A percentile compares a stretch with the other conserved stretches of the same genome.
These are phyloP conservation scores for Zymoseptoria crescenta DNA, from an alignment of 2,329 filamentous ascomycete species.

Conservation along the genomic window DNA sequence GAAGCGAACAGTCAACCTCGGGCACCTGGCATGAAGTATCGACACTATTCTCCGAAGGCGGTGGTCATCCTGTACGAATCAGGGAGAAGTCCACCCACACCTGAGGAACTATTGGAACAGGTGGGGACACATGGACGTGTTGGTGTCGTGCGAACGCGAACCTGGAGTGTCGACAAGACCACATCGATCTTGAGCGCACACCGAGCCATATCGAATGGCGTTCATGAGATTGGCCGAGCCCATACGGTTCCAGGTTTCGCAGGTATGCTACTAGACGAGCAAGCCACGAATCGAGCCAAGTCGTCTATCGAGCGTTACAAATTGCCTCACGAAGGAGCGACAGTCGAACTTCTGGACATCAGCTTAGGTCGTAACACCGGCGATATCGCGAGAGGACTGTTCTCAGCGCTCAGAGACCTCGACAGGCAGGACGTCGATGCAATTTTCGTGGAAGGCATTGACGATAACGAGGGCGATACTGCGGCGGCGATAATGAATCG, in stretches of 20 bases:
- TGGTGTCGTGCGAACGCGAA: conserved; percentile 35
- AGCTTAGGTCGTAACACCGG: conserved; percentile 62
- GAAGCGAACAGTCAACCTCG: conserved; percentile 60
- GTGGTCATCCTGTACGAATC: conserved; percentile 64
- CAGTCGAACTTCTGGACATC: conserved; percentile 54
- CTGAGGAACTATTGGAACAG: conserved; percentile 25
- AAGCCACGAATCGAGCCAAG: conserved; percentile 8
- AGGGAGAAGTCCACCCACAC: conserved; percentile 27
- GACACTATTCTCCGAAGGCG: conserved; percentile 91
- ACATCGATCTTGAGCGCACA: neutral
- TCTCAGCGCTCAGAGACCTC: conserved; percentile 77
- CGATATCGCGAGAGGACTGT: conserved; percentile 76
- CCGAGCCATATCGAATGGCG: conserved; percentile 9
- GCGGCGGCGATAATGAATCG: conserved; percentile 60
- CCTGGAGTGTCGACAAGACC: conserved; percentile 22
- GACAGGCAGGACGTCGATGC: conserved; percentile 70
- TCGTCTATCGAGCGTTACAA: conserved; percentile 3
- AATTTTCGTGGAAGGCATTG: conserved; percentile 85
- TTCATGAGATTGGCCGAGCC: conserved; percentile 16
- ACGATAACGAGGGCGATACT: conserved; percentile 59
- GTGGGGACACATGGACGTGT: conserved; percentile 22
- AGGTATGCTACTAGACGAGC: conserved; percentile 19
- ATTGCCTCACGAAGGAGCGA: neutral
- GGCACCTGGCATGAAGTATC: conserved; percentile 98
- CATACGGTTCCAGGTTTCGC: conserved; percentile 19